A percentile compares a stretch with the other conserved stretches of the same genome.
These are phyloP conservation scores for Camellia sinensis DNA, from an alignment of 148 eudicot species.

Conservation along the genomic window DNA sequence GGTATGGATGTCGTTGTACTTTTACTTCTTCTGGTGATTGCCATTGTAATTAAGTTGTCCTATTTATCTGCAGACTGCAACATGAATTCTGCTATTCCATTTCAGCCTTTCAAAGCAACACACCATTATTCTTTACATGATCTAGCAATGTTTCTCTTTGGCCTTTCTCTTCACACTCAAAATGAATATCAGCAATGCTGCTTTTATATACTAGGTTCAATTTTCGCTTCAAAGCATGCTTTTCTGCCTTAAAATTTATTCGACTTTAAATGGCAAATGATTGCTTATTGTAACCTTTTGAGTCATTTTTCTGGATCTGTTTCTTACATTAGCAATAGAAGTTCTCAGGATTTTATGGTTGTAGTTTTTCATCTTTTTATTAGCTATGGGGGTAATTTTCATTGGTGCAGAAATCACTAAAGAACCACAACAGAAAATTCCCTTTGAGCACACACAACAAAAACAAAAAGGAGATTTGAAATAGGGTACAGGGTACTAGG, in stretches of 20 bases:
- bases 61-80: neutral
- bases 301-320: neutral
- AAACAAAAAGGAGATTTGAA: neutral
- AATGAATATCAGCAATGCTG: neutral
- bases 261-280: neutral
- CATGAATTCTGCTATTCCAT: neutral
- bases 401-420: neutral
- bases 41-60: neutral
- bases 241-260: neutral
- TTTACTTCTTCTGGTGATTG: neutral
- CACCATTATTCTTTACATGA: neutral
- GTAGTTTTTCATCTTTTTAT: neutral
- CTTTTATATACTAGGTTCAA: neutral
- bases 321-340: neutral
- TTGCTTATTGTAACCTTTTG: neutral
- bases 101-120: neutral
- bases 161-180: neutral
- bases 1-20: constrained; percentile 32
- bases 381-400: neutral
- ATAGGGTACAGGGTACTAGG: neutral
- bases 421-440: neutral
- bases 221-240: neutral
- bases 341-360: neutral
- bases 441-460: neutral
- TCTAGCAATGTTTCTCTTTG: neutral